Conservation (phyloP, 1,139 yeast species). For the Debaryomyces udenii region DNA sequence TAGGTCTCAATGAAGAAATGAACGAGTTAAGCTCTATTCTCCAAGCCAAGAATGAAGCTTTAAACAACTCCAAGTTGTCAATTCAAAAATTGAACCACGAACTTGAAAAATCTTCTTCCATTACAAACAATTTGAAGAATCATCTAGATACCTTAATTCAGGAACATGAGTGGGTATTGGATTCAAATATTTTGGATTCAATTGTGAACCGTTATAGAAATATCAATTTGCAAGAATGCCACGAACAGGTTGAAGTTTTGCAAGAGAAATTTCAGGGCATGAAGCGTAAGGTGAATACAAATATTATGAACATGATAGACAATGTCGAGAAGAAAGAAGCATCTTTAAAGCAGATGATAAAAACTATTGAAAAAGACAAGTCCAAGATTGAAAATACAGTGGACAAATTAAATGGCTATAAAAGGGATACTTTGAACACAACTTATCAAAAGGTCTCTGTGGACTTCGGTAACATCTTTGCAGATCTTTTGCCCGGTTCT, state of each 20-base stretch:
- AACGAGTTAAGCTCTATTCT: constrained; percentile 60
- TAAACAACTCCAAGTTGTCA: constrained; percentile 55
- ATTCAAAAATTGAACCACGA: constrained; percentile 67
- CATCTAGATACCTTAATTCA: constrained; percentile 53
- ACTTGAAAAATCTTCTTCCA: constrained; percentile 56
- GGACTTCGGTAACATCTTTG: constrained; percentile 92
- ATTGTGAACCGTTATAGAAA: constrained; percentile 62
- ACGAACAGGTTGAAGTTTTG: constrained; percentile 58
- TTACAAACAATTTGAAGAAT: constrained; percentile 42
- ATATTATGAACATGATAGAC: constrained; percentile 93
- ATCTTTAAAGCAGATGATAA: constrained; percentile 76
- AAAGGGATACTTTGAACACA: constrained; percentile 76
- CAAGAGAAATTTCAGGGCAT: constrained; percentile 69
- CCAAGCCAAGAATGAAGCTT: constrained; percentile 52
- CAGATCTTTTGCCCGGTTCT: constrained; percentile 86
- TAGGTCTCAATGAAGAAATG: constrained; percentile 80
- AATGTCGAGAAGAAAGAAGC: constrained; percentile 88
- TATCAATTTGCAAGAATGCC: constrained; percentile 64
- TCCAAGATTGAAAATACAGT: constrained; percentile 88
- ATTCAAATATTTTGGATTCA: constrained; percentile 55
- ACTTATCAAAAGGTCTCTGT: constrained; percentile 85
- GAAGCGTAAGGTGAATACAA: constrained; percentile 82
- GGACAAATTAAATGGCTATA: constrained; percentile 81
- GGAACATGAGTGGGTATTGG: constrained; percentile 75
- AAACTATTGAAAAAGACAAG: constrained; percentile 88